A percentile compares a stretch with the other conserved stretches of the same genome.
Evolutionary conservation across 164 flowering plant species (phyloP).

Genomic region (Tetrastigma voinierianum): DNA sequence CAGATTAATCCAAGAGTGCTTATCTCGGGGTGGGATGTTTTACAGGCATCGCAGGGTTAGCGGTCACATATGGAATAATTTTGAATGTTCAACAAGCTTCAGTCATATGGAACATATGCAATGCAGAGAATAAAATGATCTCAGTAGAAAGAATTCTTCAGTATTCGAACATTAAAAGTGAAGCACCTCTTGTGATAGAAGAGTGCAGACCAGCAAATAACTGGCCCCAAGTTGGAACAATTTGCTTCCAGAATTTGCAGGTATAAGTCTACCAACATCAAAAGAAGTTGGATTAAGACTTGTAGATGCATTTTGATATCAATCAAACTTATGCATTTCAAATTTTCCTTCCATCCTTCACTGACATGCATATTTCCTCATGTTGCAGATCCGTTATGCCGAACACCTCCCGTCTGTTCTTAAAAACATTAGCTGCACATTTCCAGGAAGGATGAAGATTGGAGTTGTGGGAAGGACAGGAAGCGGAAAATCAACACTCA

Average conservation of each 20-base stretch:
- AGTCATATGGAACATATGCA: slow-evolving; percentile 95
- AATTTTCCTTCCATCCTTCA: background rate
- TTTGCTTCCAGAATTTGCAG: slow-evolving; percentile 72
- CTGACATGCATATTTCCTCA: background rate
- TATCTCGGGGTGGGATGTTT: slow-evolving; percentile 1
- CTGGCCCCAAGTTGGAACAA: slow-evolving; percentile 83
- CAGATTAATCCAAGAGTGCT: background rate
- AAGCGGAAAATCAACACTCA: slow-evolving; percentile 75
- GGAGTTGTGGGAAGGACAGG: slow-evolving; percentile 84
- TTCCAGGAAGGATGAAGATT: slow-evolving; percentile 63
- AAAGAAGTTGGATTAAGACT: background rate
- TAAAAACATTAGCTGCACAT: slow-evolving; percentile 57
- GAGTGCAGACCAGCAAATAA: slow-evolving; percentile 61
- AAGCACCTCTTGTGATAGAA: slow-evolving; percentile 77
- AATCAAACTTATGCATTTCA: background rate
- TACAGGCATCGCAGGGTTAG: slow-evolving; percentile 93
- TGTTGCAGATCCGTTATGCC: slow-evolving; percentile 64
- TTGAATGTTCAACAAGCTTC: slow-evolving; percentile 82
- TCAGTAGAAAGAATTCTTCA: slow-evolving; percentile 94
- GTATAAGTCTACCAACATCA: slow-evolving; percentile 25
- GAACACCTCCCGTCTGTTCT: slow-evolving; percentile 65
- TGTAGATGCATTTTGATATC: background rate
- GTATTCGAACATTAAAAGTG: slow-evolving; percentile 73
- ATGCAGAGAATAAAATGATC: slow-evolving; percentile 94
- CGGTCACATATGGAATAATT: slow-evolving; percentile 91